A percentile compares a stretch with the other conserved stretches of the same genome.
Evolutionary conservation across 768 basidiomycete species (phyloP).

Genomic region (Phlebiopsis flavidoalba): DNA sequence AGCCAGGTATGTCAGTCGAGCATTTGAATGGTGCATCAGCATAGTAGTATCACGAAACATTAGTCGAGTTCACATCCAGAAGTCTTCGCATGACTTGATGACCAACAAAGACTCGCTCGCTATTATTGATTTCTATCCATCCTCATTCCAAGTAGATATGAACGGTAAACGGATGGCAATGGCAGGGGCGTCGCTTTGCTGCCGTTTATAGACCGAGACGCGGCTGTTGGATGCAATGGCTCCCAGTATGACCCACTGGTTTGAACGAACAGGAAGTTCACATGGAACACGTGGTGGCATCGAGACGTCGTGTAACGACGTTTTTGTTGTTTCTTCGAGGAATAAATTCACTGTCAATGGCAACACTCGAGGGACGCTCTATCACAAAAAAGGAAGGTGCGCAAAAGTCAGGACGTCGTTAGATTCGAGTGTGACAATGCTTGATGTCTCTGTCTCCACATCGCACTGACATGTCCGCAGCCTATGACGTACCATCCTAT

Average conservation of each 20-base stretch:
- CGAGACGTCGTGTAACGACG: too few species aligned
- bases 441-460: too few species aligned
- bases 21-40: not conserved
- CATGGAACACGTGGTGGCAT: conserved; percentile 81
- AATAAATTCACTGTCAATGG: conserved; percentile 85
- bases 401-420: conserved; percentile 75
- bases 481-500: conserved; percentile 71
- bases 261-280: conserved; percentile 78
- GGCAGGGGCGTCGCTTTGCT: conserved; percentile 98
- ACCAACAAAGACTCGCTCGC: conserved; percentile 75
- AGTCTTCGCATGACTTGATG: conserved; percentile 87
- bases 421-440: too few species aligned
- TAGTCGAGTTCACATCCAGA: conserved; percentile 83
- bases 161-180: conserved; percentile 99
- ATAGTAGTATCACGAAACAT: conserved; percentile 2
- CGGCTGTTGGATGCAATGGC: conserved; percentile 84
- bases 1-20: conserved; percentile 53
- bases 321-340: conserved; percentile 79
- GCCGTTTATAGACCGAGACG: conserved; percentile 88
- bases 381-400: conserved; percentile 92
- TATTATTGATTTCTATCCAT: conserved; percentile 94
- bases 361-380: conserved; percentile 79
- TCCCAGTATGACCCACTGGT: conserved; percentile 47
- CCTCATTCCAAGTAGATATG: conserved; percentile 95
- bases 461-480: conserved; percentile 36